Evolutionary conservation across 768 basidiomycete species (phyloP), one percentile per base, ranked within the genome.

Genomic region (Gelatoporia subvermispora): DNA sequence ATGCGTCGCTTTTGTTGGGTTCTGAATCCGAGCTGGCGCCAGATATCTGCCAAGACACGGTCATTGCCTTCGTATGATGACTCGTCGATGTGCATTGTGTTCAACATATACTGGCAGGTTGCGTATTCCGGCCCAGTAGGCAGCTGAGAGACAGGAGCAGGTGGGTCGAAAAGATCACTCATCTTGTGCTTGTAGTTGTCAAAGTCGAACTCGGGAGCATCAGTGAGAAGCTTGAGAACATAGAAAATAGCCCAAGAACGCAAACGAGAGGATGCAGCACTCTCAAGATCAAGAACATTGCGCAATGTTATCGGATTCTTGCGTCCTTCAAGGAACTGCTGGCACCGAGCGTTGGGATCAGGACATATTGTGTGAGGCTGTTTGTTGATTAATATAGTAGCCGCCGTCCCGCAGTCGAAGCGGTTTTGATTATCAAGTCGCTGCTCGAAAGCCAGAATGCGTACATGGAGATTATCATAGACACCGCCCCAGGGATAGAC

Each of bases 381-480:
- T 22, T 52, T 56, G 42, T 43, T 20, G 22, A 51, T 24, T 18
- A 43, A 45, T 9, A 56, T 37, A 1, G 69, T 70, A 0, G 60
- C 68, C 0, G 66, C 68, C 0, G 64, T 69, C 0, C 72, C 71
- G 55, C 43, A 67, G 15, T 63, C 67, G 49, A 73, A 69, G 15
- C 68, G 53, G 3, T 50, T 50, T 40, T 68, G 59, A 20, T 72
- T 72, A 45, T 72, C 59, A 2, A 72, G 21, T 0, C 65, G 52
- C 40, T 74, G 73, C 0, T 70, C 65, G 49, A 66, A 73, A 5
- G 66, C 61, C 13, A 56, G 56, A 48, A 73, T 68, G 0, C 66
- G 56, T 4, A 72, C 48, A 17, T 68, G 64, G 11, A 72, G 35
- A 45, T 75, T 75, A 54, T 73, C 70, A 39, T 72, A 60, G 0